Conservation (phyloP, 1,139 yeast species). For the Taiozyma onychis region DNA sequence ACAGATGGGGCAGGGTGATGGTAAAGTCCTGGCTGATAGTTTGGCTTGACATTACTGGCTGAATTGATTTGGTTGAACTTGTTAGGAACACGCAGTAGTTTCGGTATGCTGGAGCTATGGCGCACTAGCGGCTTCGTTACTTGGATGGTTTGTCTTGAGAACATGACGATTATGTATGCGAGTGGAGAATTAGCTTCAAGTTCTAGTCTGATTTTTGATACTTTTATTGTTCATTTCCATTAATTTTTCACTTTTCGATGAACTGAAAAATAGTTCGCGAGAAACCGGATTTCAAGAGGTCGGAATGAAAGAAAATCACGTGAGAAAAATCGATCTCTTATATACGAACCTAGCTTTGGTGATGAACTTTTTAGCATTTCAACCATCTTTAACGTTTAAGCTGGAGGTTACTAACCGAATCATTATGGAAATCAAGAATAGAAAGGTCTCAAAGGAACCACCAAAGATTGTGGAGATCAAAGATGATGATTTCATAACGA, state of each 20-base stretch:
- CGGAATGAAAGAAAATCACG: background rate
- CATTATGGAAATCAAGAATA: background rate
- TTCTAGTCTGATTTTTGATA: background rate
- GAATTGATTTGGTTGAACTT: slow-evolving; percentile 19
- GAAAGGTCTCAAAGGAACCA: background rate
- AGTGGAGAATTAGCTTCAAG: background rate
- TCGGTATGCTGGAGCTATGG: background rate
- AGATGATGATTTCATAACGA: background rate
- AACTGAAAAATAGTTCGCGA: too few species aligned
- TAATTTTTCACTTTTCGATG: background rate
- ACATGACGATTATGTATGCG: background rate
- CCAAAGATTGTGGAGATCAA: background rate
- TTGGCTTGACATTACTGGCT: slow-evolving; percentile 26
- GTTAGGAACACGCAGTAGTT: slow-evolving; percentile 15
- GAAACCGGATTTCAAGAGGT: background rate
- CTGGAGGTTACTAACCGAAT: too few species aligned
- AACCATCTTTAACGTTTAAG: too few species aligned
- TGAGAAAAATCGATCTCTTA: background rate
- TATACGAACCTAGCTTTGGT: too few species aligned
- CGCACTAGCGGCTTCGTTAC: background rate
- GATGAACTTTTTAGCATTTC: too few species aligned
- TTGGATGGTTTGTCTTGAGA: background rate
- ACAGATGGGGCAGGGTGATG: slow-evolving; percentile 46
- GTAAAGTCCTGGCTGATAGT: slow-evolving; percentile 29
- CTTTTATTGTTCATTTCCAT: background rate